Evolutionary conservation across 164 flowering plant species (phyloP).

Genomic region (Kingdonia uniflora): DNA sequence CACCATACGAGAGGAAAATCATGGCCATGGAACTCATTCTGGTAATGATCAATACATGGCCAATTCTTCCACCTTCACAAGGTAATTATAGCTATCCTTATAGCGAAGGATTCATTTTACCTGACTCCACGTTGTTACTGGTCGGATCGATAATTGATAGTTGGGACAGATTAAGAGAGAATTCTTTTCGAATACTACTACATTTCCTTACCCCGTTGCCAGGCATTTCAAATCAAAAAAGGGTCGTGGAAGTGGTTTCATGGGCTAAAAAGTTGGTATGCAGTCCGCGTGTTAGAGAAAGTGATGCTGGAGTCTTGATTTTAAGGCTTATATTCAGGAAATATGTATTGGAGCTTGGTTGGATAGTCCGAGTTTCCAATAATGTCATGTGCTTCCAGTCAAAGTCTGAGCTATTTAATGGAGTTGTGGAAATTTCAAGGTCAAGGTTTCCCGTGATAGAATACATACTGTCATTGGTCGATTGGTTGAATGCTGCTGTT

Average conservation of each 20-base stretch:
- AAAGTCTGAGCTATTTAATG: constrained; percentile 21
- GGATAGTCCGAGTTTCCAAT: constrained; percentile 51
- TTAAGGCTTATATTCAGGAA: constrained; percentile 76
- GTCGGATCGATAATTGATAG: constrained; percentile 94
- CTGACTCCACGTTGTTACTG: constrained; percentile 65
- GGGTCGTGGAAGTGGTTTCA: constrained; percentile 40
- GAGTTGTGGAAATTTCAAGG: constrained; percentile 12
- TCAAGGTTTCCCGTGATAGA: constrained; percentile 39
- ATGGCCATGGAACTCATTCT: constrained; percentile 93
- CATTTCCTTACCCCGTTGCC: constrained; percentile 90
- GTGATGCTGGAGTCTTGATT: constrained; percentile 95
- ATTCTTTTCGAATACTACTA: constrained; percentile 69
- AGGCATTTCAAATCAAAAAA: constrained; percentile 51
- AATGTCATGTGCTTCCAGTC: constrained; percentile 27
- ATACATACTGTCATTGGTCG: constrained; percentile 61
- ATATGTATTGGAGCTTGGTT: constrained; percentile 83
- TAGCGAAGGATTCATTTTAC: constrained; percentile 46
- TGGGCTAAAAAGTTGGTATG: constrained; percentile 84
- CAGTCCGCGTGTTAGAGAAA: constrained; percentile 97
- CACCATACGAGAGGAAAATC: constrained; percentile 92
- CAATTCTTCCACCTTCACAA: constrained; percentile 33
- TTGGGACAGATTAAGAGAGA: constrained; percentile 94
- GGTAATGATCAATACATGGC: constrained; percentile 78
- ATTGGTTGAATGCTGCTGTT: constrained; percentile 68
- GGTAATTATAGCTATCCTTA: constrained; percentile 39